Percentiles rank a stretch among this genome's conserved stretches.
Evolutionary conservation across 495 filamentous ascomycete species (phyloP).

Genomic region (Penicillium longicatenatum): DNA sequence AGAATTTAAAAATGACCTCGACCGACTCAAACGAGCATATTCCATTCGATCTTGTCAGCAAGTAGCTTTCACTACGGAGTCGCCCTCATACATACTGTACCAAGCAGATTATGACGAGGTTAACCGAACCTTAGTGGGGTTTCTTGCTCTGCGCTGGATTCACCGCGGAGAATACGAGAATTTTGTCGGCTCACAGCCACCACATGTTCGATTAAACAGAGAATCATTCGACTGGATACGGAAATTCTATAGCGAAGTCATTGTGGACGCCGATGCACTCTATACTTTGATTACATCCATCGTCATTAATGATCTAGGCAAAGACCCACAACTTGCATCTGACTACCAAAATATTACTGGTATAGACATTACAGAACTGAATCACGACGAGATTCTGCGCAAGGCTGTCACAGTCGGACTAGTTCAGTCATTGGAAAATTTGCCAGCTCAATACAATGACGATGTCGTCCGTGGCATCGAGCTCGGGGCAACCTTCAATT

Average conservation of each 20-base stretch:
- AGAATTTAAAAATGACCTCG: conserved; percentile 19
- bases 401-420: conserved; percentile 32
- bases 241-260: conserved; percentile 12
- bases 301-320: conserved; percentile 43
- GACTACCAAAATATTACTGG: conserved; percentile 30
- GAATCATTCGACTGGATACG: conserved; percentile 27
- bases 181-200: conserved; percentile 17
- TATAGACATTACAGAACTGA: conserved; percentile 25
- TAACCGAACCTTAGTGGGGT: conserved; percentile 20
- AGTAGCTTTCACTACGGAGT: not conserved
- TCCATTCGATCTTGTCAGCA: conserved; percentile 20
- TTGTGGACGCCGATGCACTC: conserved; percentile 26
- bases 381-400: conserved; percentile 40
- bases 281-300: conserved; percentile 38
- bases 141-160: conserved; percentile 24
- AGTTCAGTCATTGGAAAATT: conserved; percentile 25
- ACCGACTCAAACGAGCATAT: conserved; percentile 20
- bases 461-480: conserved; percentile 42
- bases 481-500: conserved; percentile 49
- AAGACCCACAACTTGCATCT: conserved; percentile 34
- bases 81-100: conserved; percentile 23
- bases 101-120: conserved; percentile 22
- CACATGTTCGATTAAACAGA: conserved; percentile 10
- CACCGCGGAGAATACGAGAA: conserved; percentile 17
- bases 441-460: conserved; percentile 22